Evolutionary conservation across 2,329 filamentous ascomycete species (phyloP).

Genomic region (Colletotrichum sp.): DNA sequence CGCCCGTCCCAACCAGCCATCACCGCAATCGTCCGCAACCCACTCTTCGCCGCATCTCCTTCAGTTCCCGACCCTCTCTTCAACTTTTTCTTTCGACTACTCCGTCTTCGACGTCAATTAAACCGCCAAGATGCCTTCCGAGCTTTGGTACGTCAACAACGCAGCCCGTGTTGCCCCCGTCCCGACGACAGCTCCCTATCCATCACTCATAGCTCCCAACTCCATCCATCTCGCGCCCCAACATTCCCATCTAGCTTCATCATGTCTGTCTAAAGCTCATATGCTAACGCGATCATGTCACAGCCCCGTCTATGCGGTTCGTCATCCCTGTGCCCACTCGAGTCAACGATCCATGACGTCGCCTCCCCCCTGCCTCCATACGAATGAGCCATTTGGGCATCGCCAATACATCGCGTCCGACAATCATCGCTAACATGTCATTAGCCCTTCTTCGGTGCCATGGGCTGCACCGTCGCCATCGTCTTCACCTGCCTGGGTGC

Average conservation of each 20-base stretch:
- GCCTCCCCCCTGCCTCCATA: conserved; percentile 1
- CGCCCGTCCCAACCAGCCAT: conserved; percentile 1
- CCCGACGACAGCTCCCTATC: conserved; percentile 29
- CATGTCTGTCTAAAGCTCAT: neutral
- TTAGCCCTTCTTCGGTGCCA: conserved; percentile 91
- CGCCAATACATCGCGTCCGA: neutral
- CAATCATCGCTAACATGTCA: conserved; percentile 36
- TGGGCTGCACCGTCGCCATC: conserved; percentile 96
- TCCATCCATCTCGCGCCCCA: conserved; percentile 23
- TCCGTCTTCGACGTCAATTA: conserved; percentile 25
- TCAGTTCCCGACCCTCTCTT: conserved; percentile 4
- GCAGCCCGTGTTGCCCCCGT: conserved; percentile 36
- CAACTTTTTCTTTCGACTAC: conserved; percentile 4
- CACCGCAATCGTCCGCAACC: conserved; percentile 7
- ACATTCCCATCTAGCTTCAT: neutral
- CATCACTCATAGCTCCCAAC: conserved; percentile 34
- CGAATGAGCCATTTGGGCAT: conserved; percentile 19
- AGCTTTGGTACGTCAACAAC: conserved; percentile 75
- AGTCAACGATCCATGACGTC: conserved; percentile 23
- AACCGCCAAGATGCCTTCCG: conserved; percentile 72
- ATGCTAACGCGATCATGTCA: conserved; percentile 27
- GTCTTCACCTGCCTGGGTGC: conserved; percentile 97
- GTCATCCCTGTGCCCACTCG: conserved; percentile 49
- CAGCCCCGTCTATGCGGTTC: conserved; percentile 98
- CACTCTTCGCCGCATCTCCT: conserved; percentile 20